Percentiles rank a stretch among this genome's conserved stretches.
phyloP scores from a whole-genome alignment of 352 stramenopile genomes.

The Pilasporangium apinafurcum region DNA sequence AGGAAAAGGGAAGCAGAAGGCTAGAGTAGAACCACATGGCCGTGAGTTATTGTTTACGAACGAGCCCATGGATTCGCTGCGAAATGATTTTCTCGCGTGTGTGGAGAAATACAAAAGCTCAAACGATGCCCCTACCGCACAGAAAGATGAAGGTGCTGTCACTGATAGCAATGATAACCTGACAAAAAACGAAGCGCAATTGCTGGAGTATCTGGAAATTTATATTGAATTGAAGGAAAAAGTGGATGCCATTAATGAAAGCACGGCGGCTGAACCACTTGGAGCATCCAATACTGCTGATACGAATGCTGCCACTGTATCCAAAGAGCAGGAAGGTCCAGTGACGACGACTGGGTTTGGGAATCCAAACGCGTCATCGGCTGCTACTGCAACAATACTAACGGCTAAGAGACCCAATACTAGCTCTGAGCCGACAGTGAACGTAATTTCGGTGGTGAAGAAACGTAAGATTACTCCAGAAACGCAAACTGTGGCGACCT shows the following conservation, averaged over 20 bases:
- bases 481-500: too few species aligned
- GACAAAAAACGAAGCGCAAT: constrained; percentile 27
- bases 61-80: constrained; percentile 41
- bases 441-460: constrained; percentile 65
- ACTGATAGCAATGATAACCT: constrained; percentile 8
- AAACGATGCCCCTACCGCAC: too few species aligned
- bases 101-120: constrained; percentile 30
- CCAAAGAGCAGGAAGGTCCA: constrained; percentile 8
- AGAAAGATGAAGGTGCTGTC: constrained; percentile 15
- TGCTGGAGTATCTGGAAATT: constrained; percentile 83
- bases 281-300: background rate
- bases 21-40: constrained; percentile 8
- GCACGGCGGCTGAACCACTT: constrained; percentile 14
- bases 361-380: constrained; percentile 3
- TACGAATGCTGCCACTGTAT: constrained; percentile 2
- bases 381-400: constrained; percentile 7
- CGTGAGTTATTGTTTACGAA: constrained; percentile 43
- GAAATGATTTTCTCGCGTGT: constrained; percentile 51
- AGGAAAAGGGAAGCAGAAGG: constrained; percentile 74
- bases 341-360: constrained; percentile 77
- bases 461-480: constrained; percentile 66
- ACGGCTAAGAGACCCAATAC: too few species aligned
- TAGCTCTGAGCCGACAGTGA: constrained; percentile 47
- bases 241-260: constrained; percentile 71
- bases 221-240: constrained; percentile 86